phyloP scores from a whole-genome alignment of 2,329 filamentous ascomycete genomes.

The Pseudogymnoascus pannorum region DNA sequence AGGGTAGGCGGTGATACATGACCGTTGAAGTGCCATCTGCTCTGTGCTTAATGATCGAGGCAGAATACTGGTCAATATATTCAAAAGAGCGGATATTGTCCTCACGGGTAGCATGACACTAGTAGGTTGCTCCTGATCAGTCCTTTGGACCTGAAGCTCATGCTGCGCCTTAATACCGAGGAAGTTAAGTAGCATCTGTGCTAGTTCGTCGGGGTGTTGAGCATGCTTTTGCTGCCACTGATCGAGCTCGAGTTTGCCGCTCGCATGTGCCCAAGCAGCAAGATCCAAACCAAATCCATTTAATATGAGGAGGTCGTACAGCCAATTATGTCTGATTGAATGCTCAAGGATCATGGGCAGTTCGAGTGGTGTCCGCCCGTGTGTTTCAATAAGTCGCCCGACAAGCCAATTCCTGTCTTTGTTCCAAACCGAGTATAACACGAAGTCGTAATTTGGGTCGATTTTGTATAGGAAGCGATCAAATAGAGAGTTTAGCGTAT shows the following conservation, averaged over 20 bases:
- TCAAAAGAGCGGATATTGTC: constrained; percentile 73
- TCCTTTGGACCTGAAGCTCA: constrained; percentile 67
- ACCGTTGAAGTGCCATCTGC: constrained; percentile 72
- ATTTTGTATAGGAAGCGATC: constrained; percentile 76
- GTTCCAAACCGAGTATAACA: constrained; percentile 84
- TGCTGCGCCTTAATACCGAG: constrained; percentile 76
- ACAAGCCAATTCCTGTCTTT: constrained; percentile 85
- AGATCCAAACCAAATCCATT: constrained; percentile 86
- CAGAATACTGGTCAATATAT: constrained; percentile 67
- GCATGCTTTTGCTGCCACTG: constrained; percentile 71
- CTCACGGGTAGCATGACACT: constrained; percentile 76
- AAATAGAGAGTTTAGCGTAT: constrained; percentile 71
- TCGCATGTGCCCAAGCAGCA: constrained; percentile 75
- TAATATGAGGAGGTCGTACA: constrained; percentile 56
- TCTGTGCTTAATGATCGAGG: constrained; percentile 55
- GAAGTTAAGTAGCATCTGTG: constrained; percentile 68
- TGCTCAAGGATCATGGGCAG: constrained; percentile 69
- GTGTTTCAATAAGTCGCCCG: constrained; percentile 68
- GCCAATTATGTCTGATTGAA: constrained; percentile 73
- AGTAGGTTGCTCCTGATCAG: constrained; percentile 54
- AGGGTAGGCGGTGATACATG: constrained; percentile 87
- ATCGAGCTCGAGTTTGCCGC: constrained; percentile 70
- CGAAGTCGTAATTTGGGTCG: constrained; percentile 74
- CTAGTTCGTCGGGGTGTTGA: constrained; percentile 60
- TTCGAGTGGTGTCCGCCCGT: constrained; percentile 61